Evolutionary conservation across 2,329 filamentous ascomycete species (phyloP), one percentile per base, ranked within the genome.

Genomic region (Pseudocercospora crystallina): DNA sequence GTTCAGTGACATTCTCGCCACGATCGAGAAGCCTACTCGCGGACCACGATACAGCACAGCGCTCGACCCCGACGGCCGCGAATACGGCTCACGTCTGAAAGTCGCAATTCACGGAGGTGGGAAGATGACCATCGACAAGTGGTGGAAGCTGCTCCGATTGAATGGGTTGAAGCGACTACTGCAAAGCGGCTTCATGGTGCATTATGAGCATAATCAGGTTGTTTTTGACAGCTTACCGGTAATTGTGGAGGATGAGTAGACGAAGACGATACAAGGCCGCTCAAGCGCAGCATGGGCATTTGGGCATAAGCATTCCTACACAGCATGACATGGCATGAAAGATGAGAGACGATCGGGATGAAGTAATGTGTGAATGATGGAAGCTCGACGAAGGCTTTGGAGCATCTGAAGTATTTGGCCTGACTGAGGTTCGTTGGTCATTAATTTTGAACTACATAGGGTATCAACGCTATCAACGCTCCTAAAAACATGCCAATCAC

Each of bases 131-230:
- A 82, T 89, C 43, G 84, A 89, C 67, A 79, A 80, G 57, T 89
- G 86, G 86, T 89, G 85, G 85, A 89, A 89, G 68, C 72, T 87
- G 60, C 76, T 82, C 59, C 75, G 84, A 29, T 69, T 87, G 43
- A 80, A 83, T 53, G 78, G 79, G 2, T 69, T 89, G 46, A 78
- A 82, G 62, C 71, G 84, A 34, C 71, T 84, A 29, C 70, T 88
- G 35, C 80, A 81, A 51, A 78, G 80, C 11, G 83, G 83, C 0
- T 84, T 86, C 58, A 68, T 82, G 39, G 76, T 76, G 43, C 83
- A 86, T 69, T 86, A 84, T 63, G 77, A 83, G 62, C 73, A 76
- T 38, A 86, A 86, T 61, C 74, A 78, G 53, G 77, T 81, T 13
- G 78, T 86, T 5, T 77, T 83, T 54, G 77, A 84, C 44, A 80